Evolutionary conservation across 176 grass and related monocot species (phyloP).

Genomic region (Bothriochloa decipiens): DNA sequence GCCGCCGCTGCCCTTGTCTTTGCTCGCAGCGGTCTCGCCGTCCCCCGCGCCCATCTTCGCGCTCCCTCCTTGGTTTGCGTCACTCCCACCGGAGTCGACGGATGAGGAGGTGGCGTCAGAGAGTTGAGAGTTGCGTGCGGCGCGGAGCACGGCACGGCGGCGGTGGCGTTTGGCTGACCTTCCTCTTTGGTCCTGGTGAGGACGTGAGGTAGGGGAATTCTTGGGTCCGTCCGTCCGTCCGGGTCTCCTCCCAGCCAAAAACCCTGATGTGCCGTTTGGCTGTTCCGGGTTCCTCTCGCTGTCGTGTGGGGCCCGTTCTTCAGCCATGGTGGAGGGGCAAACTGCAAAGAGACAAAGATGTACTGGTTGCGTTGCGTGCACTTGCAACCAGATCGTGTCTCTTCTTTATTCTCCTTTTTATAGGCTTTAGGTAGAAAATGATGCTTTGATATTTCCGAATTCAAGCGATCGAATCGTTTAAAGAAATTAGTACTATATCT

Average conservation of each 20-base stretch:
- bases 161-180: slow-evolving; percentile 35
- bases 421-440: not conserved
- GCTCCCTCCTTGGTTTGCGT: not conserved
- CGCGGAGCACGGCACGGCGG: slow-evolving; percentile 33
- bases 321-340: not conserved
- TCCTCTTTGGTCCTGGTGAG: not conserved
- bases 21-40: slow-evolving; percentile 30
- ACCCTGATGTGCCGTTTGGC: slow-evolving; percentile 41
- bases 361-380: not conserved
- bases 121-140: slow-evolving; percentile 31
- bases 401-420: not conserved
- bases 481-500: not conserved
- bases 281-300: not conserved
- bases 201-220: not conserved
- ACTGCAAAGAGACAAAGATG: not conserved
- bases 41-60: slow-evolving; percentile 44
- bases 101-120: not conserved
- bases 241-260: slow-evolving; percentile 37
- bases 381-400: not conserved
- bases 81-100: not conserved
- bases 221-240: not conserved
- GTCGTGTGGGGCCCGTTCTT: not conserved
- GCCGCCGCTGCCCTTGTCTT: slow-evolving; percentile 43
- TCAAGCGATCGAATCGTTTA: not conserved
- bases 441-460: not conserved